Base-by-base conservation (phyloP, 2,329 filamentous ascomycete genomes). In the Monosporascus sp. region DNA sequence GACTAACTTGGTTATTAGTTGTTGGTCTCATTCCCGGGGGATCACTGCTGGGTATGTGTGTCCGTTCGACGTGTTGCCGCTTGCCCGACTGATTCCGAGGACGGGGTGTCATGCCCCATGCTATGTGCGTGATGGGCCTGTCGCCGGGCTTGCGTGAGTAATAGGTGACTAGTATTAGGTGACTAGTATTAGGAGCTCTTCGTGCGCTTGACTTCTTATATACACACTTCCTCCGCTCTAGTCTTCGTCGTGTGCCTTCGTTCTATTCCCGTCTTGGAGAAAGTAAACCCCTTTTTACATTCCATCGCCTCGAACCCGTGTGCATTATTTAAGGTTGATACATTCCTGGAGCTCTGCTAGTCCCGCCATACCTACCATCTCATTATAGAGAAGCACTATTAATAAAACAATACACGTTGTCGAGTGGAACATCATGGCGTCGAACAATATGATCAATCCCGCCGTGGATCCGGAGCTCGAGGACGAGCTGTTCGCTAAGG, bases 401-500 rank as follows among this genome's bases (percentile, higher is more conserved):
- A 34, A 42, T 42, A 42, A 55, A 24, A 47, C 49, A 39, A 54
- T n/a, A 54, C 58, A 60, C 60, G n/a, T 44, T 15, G 9, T 14
- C 15, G 24, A 46, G 25, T 24, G 17, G 6, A 44, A n/a, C 70
- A 74, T 45, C 62, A 84, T 84, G 81, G 80, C 81, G 57, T 73
- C 78, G 60, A 80, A 80, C 71, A 85, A 83, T 70, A 86, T 86
- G 83, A 66, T 77, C 52, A 81, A 77, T 68, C 67, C 74, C 60
- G 74, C 80, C 56, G 74, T 83, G 60, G 79, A 83, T 67, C 77
- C 78, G 50, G 74, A 77, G 53, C 62, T 68, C 51, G 83, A 86
- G 67, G 83, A 86, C 55, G 75, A 88, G 64, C 75, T 85, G 65
- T 96, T 88, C 74, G 79, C 84, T 65, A 81, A 87, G 61, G 94